phyloP scores from a whole-genome alignment of 805 yeast species.

The Kodamaea kaohsiungensis region DNA sequence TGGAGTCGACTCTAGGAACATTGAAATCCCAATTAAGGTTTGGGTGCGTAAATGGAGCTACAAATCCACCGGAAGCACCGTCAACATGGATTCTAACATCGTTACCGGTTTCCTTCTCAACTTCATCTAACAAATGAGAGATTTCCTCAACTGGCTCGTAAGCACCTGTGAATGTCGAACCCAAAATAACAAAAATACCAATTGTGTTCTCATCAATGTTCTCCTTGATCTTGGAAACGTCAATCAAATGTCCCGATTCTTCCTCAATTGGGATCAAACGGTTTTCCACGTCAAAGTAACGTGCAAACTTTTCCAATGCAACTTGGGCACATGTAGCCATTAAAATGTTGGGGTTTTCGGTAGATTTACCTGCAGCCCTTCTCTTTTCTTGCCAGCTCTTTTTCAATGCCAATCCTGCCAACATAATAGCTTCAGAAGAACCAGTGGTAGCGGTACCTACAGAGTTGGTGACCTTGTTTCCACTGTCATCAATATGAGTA shows the following conservation, averaged over 20 bases:
- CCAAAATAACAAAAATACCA: conserved; percentile 85
- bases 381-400: conserved; percentile 79
- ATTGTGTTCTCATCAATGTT: conserved; percentile 87
- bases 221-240: conserved; percentile 57
- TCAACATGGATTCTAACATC: conserved; percentile 87
- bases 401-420: conserved; percentile 92
- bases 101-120: conserved; percentile 64
- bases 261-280: conserved; percentile 68
- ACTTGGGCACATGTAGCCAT: conserved; percentile 96
- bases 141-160: conserved; percentile 75
- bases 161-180: conserved; percentile 92
- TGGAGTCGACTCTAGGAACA: conserved; percentile 72
- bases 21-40: conserved; percentile 83
- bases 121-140: conserved; percentile 63
- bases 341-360: conserved; percentile 73
- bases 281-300: conserved; percentile 90
- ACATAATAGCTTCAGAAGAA: conserved; percentile 90
- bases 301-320: conserved; percentile 89
- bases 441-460: conserved; percentile 94
- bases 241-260: conserved; percentile 64
- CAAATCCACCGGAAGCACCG: conserved; percentile 89
- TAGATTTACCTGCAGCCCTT: conserved; percentile 57
- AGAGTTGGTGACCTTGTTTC: conserved; percentile 35
- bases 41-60: conserved; percentile 83
- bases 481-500: conserved; percentile 19